These are phyloP conservation scores for Hypoxylon sp. DNA, from an alignment of 2,329 filamentous ascomycete species.

Conservation along the genomic window DNA sequence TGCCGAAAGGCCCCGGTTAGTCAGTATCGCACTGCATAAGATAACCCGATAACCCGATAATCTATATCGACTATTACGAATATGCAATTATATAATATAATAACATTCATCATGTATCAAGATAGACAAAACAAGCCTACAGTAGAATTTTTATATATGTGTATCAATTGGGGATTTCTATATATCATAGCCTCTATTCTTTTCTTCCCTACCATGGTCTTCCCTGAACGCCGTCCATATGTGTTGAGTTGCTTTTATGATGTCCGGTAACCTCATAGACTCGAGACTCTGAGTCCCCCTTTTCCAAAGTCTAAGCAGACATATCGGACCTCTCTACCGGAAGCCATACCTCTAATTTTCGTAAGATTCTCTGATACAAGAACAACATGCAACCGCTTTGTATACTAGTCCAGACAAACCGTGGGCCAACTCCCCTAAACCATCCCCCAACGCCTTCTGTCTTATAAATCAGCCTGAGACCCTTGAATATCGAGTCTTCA, in stretches of 20 bases:
- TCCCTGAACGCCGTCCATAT: slow-evolving; percentile 54
- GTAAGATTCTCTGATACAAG: slow-evolving; percentile 89
- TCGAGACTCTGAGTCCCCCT: slow-evolving; percentile 5
- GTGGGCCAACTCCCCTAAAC: slow-evolving; percentile 94
- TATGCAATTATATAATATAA: neutral
- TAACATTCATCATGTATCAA: neutral
- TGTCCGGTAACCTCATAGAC: slow-evolving; percentile 30
- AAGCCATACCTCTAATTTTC: slow-evolving; percentile 75
- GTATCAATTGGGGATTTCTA: slow-evolving; percentile 47
- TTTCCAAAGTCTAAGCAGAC: slow-evolving; percentile 42
- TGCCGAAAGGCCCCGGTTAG: neutral
- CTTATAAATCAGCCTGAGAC: slow-evolving; percentile 88
- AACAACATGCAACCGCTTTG: slow-evolving; percentile 98
- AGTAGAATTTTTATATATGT: neutral
- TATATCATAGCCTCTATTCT: slow-evolving; percentile 44
- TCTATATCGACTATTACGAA: neutral
- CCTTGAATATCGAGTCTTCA: slow-evolving; percentile 89
- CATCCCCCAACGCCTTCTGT: slow-evolving; percentile 90
- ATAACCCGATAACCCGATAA: slow-evolving; percentile 5
- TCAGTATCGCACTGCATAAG: neutral
- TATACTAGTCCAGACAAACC: slow-evolving; percentile 96
- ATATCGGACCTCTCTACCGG: slow-evolving; percentile 55
- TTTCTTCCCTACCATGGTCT: slow-evolving; percentile 43
- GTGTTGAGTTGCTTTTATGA: slow-evolving; percentile 46
- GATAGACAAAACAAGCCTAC: neutral